These are phyloP conservation scores for Coniella lustricola DNA, from an alignment of 2,329 filamentous ascomycete genomes.

Conservation along the genomic window DNA sequence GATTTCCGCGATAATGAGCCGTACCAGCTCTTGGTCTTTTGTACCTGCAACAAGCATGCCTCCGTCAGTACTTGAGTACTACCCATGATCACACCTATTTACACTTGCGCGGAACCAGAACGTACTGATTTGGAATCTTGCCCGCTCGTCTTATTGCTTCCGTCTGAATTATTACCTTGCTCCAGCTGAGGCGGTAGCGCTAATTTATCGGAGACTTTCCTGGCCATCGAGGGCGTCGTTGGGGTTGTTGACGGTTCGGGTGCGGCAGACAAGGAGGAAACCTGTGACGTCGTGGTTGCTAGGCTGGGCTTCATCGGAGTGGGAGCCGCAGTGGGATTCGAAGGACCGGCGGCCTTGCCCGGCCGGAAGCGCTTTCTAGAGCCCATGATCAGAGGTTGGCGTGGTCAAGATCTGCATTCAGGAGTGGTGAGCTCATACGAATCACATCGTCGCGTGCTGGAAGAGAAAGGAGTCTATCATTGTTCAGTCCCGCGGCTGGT, in stretches of 20 bases:
- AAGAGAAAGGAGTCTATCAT: not conserved
- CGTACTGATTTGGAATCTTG: constrained; percentile 10
- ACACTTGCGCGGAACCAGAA: not conserved
- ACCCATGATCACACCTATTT: too few species aligned
- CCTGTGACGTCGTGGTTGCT: constrained; percentile 14
- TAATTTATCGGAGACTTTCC: not conserved
- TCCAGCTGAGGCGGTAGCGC: constrained; percentile 6
- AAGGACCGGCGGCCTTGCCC: constrained; percentile 24
- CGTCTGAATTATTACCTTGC: constrained; percentile 8
- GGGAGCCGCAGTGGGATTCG: constrained; percentile 10
- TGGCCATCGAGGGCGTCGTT: constrained; percentile 1
- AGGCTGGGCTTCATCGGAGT: constrained; percentile 19
- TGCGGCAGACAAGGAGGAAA: constrained; percentile 9
- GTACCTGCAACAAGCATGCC: constrained; percentile 29
- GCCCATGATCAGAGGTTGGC: constrained; percentile 27
- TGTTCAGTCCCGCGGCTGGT: not conserved
- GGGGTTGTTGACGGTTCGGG: constrained; percentile 5
- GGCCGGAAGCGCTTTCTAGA: constrained; percentile 35
- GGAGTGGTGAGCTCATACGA: not conserved
- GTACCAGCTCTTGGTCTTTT: constrained; percentile 55
- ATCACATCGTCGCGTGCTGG: not conserved
- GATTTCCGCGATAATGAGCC: constrained; percentile 57
- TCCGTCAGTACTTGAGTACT: constrained; percentile 4
- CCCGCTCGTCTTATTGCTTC: not conserved
- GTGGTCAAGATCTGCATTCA: not conserved